Evolutionary conservation across 2,329 filamentous ascomycete species (phyloP), one percentile per base, ranked within the genome.

Genomic region (Monilinia aucupariae): DNA sequence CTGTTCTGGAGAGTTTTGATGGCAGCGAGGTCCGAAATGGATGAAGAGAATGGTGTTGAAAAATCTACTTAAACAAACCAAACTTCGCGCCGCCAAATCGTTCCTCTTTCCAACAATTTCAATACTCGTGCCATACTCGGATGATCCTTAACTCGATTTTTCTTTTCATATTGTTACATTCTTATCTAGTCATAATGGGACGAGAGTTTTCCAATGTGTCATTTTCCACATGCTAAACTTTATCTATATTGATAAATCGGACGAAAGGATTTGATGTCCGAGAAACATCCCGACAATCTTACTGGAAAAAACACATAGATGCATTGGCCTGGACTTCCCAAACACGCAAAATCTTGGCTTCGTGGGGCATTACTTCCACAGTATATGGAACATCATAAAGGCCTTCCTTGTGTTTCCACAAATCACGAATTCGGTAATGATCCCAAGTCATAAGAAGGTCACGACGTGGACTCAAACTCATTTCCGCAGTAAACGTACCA

Each of bases 401-500:
- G 4, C 67, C 67, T 13, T 68, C 66, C 43, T 68, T 64, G 20
- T 69, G 65, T 48, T 67, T 68, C 67, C 68, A 69, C 8, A 68
- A 37, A 62, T 69, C 68, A 5, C 68, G 56, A 25, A 69, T 43
- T 9, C 58, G 54, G 62, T 63, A 69, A 25, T 59, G 51, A 48
- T 68, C 58, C 67, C 66, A 69, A 22, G 52, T 49, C 47, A 66
- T 54, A 0, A 58, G 60, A 12, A 69, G 43, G 54, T 69, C 68
- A n/a, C 65, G 48, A 17, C 64, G 61, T 32, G 65, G 63, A 48
- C 64, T 67, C 9, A 69, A 51, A 30, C 63, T 68, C 58, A 69
- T 69, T 25, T 67, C 63, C 3, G 65, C 66, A 15, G 68, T 68
- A 13, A 50, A 52, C 41, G 32, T 59, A 15, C 68, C 68, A 7